phyloP scores from a whole-genome alignment of 2,329 filamentous ascomycete species.

The Pestalotiopsis sp. region DNA sequence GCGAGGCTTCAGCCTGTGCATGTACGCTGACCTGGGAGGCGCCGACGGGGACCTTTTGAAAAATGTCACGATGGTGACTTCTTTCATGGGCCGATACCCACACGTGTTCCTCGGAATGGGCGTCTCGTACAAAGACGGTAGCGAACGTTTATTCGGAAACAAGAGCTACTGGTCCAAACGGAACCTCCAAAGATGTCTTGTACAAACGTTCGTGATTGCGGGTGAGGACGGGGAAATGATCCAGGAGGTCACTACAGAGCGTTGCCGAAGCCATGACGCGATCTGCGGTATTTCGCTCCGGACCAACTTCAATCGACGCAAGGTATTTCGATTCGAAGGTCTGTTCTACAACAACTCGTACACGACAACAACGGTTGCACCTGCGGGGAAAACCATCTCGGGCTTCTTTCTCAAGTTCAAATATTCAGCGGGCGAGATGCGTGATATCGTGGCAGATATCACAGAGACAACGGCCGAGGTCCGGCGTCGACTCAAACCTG shows the following conservation, averaged over 20 bases:
- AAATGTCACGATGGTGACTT: conserved; percentile 16
- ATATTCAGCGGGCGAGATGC: conserved; percentile 15
- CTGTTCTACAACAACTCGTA: neutral
- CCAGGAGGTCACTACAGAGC: conserved; percentile 13
- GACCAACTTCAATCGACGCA: neutral
- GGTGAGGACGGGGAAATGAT: conserved; percentile 21
- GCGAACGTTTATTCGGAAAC: conserved; percentile 21
- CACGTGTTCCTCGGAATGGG: conserved; percentile 20
- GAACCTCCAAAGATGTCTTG: conserved; percentile 10
- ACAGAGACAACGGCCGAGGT: neutral
- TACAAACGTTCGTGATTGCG: conserved; percentile 20
- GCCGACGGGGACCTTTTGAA: conserved; percentile 14
- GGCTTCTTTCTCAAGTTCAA: conserved; percentile 18
- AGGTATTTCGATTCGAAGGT: neutral
- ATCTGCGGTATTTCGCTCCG: conserved; percentile 17
- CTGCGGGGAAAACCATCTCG: neutral
- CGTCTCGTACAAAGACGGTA: conserved; percentile 22
- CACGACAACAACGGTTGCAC: neutral
- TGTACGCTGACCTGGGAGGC: conserved; percentile 23
- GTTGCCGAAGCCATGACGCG: conserved; percentile 10
- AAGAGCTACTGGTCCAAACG: neutral
- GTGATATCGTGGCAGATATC: conserved; percentile 12
- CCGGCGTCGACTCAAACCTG: neutral
- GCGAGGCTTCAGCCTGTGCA: conserved; percentile 20
- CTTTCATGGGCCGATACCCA: conserved; percentile 19